Conservation (phyloP, 176 grass and related monocot genomes). For the Rhipidocladum racemiflorum region DNA sequence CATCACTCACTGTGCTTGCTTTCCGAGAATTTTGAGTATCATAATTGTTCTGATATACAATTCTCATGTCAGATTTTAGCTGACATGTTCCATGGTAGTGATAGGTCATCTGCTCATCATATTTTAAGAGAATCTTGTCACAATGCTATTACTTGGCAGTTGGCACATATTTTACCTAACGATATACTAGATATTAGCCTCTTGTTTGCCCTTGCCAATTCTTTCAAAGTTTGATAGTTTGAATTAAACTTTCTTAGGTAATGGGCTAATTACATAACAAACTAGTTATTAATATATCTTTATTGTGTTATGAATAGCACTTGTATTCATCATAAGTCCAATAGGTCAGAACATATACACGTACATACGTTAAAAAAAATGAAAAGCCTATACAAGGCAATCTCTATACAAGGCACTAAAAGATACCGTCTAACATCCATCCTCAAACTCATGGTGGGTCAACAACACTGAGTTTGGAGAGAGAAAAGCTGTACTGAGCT, state of each 20-base stretch:
- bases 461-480: too few species aligned
- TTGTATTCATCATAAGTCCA: too few species aligned
- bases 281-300: background rate
- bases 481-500: too few species aligned
- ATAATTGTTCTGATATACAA: background rate
- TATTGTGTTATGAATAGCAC: background rate
- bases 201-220: background rate
- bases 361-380: too few species aligned
- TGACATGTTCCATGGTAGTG: background rate
- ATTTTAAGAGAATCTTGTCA: background rate
- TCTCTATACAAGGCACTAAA: too few species aligned
- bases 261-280: background rate
- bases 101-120: background rate
- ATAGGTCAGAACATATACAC: too few species aligned
- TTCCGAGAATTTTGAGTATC: background rate
- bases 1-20: background rate
- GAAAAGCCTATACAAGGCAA: too few species aligned
- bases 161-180: background rate
- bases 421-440: too few species aligned
- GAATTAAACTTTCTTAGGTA: background rate
- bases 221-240: background rate
- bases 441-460: too few species aligned
- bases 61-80: constrained; percentile 1
- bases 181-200: background rate
- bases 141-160: background rate